A percentile compares a stretch with the other conserved stretches of the same genome.
Evolutionary conservation across 2,329 filamentous ascomycete genomes (phyloP).

Genomic region (Alternaria incomplexa): DNA sequence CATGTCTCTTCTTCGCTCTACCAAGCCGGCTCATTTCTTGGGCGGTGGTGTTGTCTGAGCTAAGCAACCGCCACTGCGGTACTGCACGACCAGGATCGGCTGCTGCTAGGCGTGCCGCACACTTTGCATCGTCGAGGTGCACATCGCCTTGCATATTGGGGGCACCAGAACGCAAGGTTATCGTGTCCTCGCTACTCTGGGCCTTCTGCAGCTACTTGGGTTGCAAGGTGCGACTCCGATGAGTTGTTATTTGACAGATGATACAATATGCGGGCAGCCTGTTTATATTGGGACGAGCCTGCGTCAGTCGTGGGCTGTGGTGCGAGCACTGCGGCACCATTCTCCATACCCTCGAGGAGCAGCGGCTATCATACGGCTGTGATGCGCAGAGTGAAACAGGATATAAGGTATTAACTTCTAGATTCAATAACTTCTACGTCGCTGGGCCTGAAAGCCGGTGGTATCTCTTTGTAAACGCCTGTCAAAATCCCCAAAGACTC

Average conservation of each 20-base stretch:
- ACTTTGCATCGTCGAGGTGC: conserved; percentile 22
- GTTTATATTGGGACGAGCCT: conserved; percentile 16
- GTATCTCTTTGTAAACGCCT: conserved; percentile 33
- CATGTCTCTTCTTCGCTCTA: conserved; percentile 2
- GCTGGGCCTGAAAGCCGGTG: conserved; percentile 31
- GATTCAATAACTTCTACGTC: conserved; percentile 24
- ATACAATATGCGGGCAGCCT: conserved; percentile 15
- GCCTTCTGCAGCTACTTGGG: conserved; percentile 19
- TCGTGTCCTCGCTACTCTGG: conserved; percentile 23
- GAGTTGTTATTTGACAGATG: conserved; percentile 23
- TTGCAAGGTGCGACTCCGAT: conserved; percentile 19
- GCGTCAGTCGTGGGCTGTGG: conserved; percentile 17
- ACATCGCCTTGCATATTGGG: conserved; percentile 10
- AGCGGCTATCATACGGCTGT: neutral
- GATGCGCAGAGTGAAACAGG: neutral
- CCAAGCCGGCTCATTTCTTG: conserved; percentile 1
- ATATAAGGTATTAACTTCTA: conserved; percentile 2
- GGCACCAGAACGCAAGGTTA: conserved; percentile 18
- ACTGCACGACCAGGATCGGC: conserved; percentile 13
- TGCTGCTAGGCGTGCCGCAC: conserved; percentile 17
- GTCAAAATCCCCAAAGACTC: conserved; percentile 19
- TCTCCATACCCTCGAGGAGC: neutral
- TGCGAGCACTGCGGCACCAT: conserved; percentile 10
- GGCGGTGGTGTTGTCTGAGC: neutral
- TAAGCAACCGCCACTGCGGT: conserved; percentile 18